Conservation (phyloP, 495 filamentous ascomycete genomes). For the Acidiella bohemica region DNA sequence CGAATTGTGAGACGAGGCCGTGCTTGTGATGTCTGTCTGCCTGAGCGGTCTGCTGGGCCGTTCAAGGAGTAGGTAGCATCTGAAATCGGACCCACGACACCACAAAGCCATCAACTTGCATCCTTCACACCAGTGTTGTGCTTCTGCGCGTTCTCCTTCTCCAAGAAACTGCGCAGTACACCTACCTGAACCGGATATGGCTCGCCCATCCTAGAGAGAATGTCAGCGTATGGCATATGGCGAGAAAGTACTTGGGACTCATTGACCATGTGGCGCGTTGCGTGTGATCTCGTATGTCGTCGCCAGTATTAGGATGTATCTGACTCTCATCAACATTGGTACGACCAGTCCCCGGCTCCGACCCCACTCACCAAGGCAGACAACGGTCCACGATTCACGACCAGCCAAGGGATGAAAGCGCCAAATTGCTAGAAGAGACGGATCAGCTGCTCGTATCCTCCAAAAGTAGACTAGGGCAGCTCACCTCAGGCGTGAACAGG, state of each 20-base stretch:
- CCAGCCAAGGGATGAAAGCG: conserved; percentile 73
- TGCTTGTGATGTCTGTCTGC: no score
- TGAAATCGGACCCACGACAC: no score
- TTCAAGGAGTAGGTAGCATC: no score
- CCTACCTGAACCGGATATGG: conserved; percentile 53
- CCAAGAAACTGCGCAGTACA: conserved; percentile 36
- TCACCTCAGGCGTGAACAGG: conserved; percentile 50
- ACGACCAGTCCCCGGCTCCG: no score
- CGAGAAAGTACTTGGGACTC: neutral
- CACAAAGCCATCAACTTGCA: no score
- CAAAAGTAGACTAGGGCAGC: neutral
- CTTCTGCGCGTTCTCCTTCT: neutral
- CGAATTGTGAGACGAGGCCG: no score
- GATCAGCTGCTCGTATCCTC: neutral
- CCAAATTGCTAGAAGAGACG: conserved; percentile 48
- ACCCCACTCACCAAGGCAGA: conserved; percentile 60
- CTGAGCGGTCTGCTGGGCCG: no score
- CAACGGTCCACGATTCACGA: conserved; percentile 70
- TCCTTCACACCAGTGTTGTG: no score
- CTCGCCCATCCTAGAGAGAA: conserved; percentile 44
- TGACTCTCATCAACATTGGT: no score
- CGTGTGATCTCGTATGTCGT: conserved; percentile 55
- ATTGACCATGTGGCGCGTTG: conserved; percentile 61
- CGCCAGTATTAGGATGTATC: conserved; percentile 46
- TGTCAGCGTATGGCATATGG: neutral